A percentile compares a stretch with the other conserved stretches of the same genome.
phyloP scores from a whole-genome alignment of 306 rosid genomes.

The Acmispon strigosus region DNA sequence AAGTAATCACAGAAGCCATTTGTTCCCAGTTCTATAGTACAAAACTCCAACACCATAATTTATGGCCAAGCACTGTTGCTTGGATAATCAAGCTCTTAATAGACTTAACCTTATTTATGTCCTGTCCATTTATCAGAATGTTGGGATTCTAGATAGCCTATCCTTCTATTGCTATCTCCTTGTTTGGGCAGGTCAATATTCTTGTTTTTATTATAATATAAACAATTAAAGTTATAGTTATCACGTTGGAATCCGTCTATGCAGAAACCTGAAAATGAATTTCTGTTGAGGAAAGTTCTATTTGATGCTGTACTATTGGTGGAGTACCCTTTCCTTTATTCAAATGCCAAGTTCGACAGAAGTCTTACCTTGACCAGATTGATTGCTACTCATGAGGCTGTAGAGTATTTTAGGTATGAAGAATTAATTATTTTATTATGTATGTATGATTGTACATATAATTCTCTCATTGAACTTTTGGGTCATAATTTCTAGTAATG shows the following conservation, averaged over 20 bases:
- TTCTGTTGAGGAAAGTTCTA: conserved; percentile 52
- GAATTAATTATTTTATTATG: not conserved
- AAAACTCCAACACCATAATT: not conserved
- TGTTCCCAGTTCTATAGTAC: not conserved
- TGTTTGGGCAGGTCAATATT: not conserved
- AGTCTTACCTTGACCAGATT: conserved; percentile 50
- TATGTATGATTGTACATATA: not conserved
- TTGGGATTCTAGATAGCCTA: not conserved
- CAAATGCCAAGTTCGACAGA: conserved; percentile 27
- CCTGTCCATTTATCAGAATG: not conserved
- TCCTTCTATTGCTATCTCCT: not conserved
- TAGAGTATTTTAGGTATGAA: conserved; percentile 52
- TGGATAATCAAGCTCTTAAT: too few species aligned
- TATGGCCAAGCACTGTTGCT: not conserved
- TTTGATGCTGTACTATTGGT: conserved; percentile 65
- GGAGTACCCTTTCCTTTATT: conserved; percentile 57
- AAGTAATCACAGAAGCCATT: not conserved
- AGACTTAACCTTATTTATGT: not conserved
- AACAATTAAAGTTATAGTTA: not conserved
- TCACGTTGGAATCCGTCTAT: conserved; percentile 5
- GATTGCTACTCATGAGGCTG: conserved; percentile 55
- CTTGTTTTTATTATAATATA: not conserved
- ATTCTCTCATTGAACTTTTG: not conserved
- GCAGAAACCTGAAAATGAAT: conserved; percentile 69
- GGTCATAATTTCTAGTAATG: conserved; percentile 5